Conservation (phyloP, 805 yeast species). For the Cyberlindnera saturnus region DNA sequence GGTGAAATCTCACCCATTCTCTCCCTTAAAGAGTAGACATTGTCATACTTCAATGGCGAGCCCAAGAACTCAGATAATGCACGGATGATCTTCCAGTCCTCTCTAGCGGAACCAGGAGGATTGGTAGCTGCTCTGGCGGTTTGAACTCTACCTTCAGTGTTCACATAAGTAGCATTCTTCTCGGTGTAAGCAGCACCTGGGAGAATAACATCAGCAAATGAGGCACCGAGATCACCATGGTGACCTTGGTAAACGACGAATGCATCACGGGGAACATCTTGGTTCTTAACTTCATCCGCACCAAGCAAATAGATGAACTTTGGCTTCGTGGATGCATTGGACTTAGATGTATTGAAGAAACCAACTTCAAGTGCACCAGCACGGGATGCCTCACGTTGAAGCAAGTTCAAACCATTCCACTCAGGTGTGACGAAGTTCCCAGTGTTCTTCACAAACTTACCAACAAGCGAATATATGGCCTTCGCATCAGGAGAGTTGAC, state of each 20-base stretch:
- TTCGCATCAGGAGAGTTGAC: conserved; percentile 60
- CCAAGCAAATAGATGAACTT: conserved; percentile 77
- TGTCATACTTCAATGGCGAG: conserved; percentile 70
- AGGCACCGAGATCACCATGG: conserved; percentile 87
- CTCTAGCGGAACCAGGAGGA: conserved; percentile 86
- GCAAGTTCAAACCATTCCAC: conserved; percentile 78
- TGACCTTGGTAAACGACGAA: conserved; percentile 89
- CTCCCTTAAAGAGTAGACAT: conserved; percentile 55
- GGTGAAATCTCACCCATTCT: conserved; percentile 78
- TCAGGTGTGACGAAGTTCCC: conserved; percentile 55
- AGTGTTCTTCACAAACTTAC: conserved; percentile 48
- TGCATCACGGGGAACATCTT: conserved; percentile 74
- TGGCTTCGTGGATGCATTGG: conserved; percentile 44
- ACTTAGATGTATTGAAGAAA: conserved; percentile 40
- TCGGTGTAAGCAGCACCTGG: conserved; percentile 91
- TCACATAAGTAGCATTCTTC: conserved; percentile 76
- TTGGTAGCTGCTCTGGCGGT: conserved; percentile 79
- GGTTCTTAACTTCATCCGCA: conserved; percentile 71
- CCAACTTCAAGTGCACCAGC: conserved; percentile 85
- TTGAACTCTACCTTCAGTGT: conserved; percentile 89
- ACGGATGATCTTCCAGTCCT: conserved; percentile 84
- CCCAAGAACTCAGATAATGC: conserved; percentile 77
- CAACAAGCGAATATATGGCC: conserved; percentile 53
- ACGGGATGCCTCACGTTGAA: conserved; percentile 85
- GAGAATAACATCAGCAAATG: conserved; percentile 78